These are phyloP conservation scores for Colletotrichum sansevieriae DNA, from an alignment of 2,329 filamentous ascomycete genomes.

Conservation along the genomic window DNA sequence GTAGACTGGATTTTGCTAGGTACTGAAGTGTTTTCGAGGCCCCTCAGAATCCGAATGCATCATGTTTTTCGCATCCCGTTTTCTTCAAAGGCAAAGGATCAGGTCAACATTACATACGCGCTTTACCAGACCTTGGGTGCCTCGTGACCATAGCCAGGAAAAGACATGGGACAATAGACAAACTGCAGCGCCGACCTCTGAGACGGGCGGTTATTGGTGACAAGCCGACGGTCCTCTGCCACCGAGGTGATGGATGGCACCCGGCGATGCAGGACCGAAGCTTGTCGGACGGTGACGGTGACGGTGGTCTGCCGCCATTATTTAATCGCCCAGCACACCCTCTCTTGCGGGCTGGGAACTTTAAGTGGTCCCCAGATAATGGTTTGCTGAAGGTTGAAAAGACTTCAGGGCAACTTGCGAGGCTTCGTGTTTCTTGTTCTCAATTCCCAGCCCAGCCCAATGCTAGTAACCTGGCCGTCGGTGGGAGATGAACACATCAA, in stretches of 20 bases:
- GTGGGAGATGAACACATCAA: background rate
- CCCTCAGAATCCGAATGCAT: too few relatives aligned
- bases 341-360: constrained; percentile 2
- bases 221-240: constrained; percentile 11
- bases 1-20: too few relatives aligned
- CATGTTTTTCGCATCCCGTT: too few relatives aligned
- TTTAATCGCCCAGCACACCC: background rate
- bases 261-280: constrained; percentile 22
- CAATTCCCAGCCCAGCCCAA: too few relatives aligned
- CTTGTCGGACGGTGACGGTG: constrained; percentile 21
- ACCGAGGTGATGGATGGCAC: background rate
- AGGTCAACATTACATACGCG: background rate
- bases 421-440: background rate
- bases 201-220: background rate
- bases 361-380: background rate
- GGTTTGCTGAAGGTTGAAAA: background rate
- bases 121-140: constrained; percentile 17
- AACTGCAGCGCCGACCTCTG: constrained; percentile 25
- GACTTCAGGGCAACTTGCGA: constrained; percentile 1
- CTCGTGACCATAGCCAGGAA: constrained; percentile 2
- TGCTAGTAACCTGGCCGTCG: background rate
- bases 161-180: constrained; percentile 22
- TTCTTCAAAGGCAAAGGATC: too few relatives aligned
- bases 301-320: constrained; percentile 1
- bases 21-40: too few relatives aligned